phyloP scores from a whole-genome alignment of 768 basidiomycete genomes.

The Collybiopsis luxurians region DNA sequence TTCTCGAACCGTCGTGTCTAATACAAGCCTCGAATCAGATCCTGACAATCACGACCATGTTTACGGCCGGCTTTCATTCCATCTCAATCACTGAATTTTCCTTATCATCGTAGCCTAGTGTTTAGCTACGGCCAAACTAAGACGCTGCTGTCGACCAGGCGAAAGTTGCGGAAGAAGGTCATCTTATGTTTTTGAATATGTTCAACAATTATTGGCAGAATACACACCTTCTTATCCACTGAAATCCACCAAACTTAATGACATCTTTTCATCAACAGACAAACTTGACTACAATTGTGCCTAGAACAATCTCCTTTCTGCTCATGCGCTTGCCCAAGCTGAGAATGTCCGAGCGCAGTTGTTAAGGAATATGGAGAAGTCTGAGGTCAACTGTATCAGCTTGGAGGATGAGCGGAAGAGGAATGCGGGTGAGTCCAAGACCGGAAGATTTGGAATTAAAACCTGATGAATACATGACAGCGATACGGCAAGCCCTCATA shows the following conservation, averaged over 20 bases:
- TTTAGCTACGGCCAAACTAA: constrained; percentile 86
- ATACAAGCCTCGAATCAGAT: too few relatives aligned
- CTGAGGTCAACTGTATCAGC: too few relatives aligned
- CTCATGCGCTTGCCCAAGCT: constrained; percentile 81
- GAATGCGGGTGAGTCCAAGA: neutral
- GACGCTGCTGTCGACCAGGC: constrained; percentile 91
- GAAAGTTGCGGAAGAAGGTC: too few relatives aligned
- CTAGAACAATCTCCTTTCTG: constrained; percentile 86
- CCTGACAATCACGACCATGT: constrained; percentile 92
- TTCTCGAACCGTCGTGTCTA: too few relatives aligned
- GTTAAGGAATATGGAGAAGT: too few relatives aligned
- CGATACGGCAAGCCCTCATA: constrained; percentile 77
- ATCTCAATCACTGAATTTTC: neutral
- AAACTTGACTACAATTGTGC: constrained; percentile 82
- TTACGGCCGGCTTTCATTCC: constrained; percentile 59
- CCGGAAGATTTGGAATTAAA: constrained; percentile 32
- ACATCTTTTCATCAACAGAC: constrained; percentile 40
- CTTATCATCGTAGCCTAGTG: constrained; percentile 65
- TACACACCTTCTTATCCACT: constrained; percentile 33
- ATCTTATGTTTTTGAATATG: constrained; percentile 90
- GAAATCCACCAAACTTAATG: neutral
- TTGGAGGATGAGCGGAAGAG: constrained; percentile 59
- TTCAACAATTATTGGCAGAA: constrained; percentile 91
- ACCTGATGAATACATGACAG: constrained; percentile 35
- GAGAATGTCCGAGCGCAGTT: constrained; percentile 93